Evolutionary conservation across 768 basidiomycete species (phyloP), one percentile per base, ranked within the genome.

Genomic region (Panaeolus cyanescens): DNA sequence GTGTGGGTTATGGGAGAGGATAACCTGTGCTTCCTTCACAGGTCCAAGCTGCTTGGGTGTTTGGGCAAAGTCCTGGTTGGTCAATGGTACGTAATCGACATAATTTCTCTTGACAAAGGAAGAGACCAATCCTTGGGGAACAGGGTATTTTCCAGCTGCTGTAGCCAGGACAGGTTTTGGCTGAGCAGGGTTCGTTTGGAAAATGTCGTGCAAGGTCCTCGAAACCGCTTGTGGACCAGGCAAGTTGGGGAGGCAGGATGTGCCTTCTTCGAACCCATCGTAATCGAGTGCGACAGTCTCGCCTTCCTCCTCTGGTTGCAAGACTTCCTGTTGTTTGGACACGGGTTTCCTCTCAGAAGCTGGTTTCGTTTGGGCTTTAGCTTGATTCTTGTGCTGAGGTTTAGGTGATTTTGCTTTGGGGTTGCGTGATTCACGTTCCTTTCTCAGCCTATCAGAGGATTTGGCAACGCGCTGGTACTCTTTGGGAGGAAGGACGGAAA

Each of bases 71-170:
- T 72, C 67, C 42, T 67, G 64, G 7, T 70, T 64, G 25, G 64
- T 50, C 10, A 61, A 59, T 8, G 77, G 73, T 45, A 80, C 68
- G 63, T 81, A 83, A 34, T 77, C 77, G 15, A 78, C 72, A 65
- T 89, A 89, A 64, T 85, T 80, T 30, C 85, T 85, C 4, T 76
- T 82, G 42, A 20, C 10, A 40, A 60, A 56, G 72, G 74, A 40
- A 56, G 61, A 42, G 65, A 42, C 33, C 53, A 55, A 19, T 62
- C 54, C 30, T 50, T 53, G 15, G 28, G 59, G 33, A 10, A 50
- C 30, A 5, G 28, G 45, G 12, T 28, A 50, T 13, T 50, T 28
- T 13, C 45, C 45, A 15, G 45, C 15, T 1, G 45, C 22, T 28
- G 45, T 50, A 15, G 45, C 3, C 4, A 50, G 45, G 19, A 28